Evolutionary conservation across 768 basidiomycete genomes (phyloP).

Genomic region (Suillus paluster): DNA sequence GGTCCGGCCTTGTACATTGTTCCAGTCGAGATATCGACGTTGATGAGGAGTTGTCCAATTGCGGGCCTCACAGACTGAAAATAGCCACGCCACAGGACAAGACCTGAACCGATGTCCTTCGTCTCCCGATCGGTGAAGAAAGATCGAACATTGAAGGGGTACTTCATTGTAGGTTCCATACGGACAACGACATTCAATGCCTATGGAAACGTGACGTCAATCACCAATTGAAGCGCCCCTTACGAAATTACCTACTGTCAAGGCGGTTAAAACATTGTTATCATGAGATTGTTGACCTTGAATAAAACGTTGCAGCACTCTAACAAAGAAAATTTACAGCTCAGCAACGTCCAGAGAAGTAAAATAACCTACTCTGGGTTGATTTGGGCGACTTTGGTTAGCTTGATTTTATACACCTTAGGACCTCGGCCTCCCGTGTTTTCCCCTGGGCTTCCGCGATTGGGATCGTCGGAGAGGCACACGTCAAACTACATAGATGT

Average conservation of each 20-base stretch:
- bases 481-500: constrained; percentile 60
- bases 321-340: constrained; percentile 31
- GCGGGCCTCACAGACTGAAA: constrained; percentile 81
- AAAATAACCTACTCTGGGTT: constrained; percentile 51
- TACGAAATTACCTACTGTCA: constrained; percentile 50
- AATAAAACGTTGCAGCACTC: constrained; percentile 67
- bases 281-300: constrained; percentile 68
- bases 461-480: constrained; percentile 45
- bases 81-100: constrained; percentile 78
- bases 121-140: constrained; percentile 69
- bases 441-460: constrained; percentile 35
- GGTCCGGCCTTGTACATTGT: constrained; percentile 73
- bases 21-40: constrained; percentile 79
- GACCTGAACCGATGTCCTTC: constrained; percentile 59
- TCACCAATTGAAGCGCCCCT: constrained; percentile 3
- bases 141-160: constrained; percentile 74
- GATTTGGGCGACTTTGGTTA: constrained; percentile 62
- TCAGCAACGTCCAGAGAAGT: constrained; percentile 22
- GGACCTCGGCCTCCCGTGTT: constrained; percentile 47
- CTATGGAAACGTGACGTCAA: constrained; percentile 36
- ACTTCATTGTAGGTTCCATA: constrained; percentile 69
- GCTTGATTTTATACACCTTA: constrained; percentile 67
- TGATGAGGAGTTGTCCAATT: constrained; percentile 65
- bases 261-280: constrained; percentile 66
- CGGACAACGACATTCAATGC: constrained; percentile 77